phyloP scores from a whole-genome alignment of 805 yeast genomes.

The Yamadazyma sp. region DNA sequence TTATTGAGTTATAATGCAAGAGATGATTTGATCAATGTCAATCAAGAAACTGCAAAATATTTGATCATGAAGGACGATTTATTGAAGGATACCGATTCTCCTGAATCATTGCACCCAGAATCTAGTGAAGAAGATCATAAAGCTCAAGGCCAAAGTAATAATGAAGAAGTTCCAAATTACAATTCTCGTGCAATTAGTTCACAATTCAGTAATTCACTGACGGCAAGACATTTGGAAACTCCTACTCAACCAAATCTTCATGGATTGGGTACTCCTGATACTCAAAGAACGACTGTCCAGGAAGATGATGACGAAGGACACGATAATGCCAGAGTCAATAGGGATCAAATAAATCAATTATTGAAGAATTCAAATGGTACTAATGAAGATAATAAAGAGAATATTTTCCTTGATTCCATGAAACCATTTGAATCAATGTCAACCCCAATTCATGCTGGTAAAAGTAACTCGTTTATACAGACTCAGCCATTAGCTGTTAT shows the following conservation, averaged over 20 bases:
- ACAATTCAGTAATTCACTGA: neutral
- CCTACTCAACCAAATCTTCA: slow-evolving; percentile 20
- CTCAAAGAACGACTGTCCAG: slow-evolving; percentile 43
- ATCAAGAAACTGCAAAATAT: slow-evolving; percentile 43
- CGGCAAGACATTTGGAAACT: slow-evolving; percentile 15
- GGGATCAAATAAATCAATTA: slow-evolving; percentile 29
- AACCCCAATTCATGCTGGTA: slow-evolving; percentile 26
- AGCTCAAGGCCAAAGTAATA: neutral
- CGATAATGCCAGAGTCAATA: slow-evolving; percentile 28
- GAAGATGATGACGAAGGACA: slow-evolving; percentile 37
- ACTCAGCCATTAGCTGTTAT: slow-evolving; percentile 29
- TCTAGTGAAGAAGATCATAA: neutral
- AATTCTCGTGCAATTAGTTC: neutral
- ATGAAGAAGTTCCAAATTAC: neutral
- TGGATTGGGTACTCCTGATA: slow-evolving; percentile 40
- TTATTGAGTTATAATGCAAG: slow-evolving; percentile 83
- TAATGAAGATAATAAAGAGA: slow-evolving; percentile 46
- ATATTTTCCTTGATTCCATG: slow-evolving; percentile 36
- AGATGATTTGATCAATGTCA: slow-evolving; percentile 45
- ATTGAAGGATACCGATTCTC: slow-evolving; percentile 10
- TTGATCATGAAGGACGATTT: slow-evolving; percentile 39
- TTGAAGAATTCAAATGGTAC: slow-evolving; percentile 5
- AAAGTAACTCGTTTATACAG: slow-evolving; percentile 8
- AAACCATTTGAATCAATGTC: slow-evolving; percentile 27
- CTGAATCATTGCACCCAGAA: neutral